A percentile compares a stretch with the other conserved stretches of the same genome.
Evolutionary conservation across 768 basidiomycete genomes (phyloP).

Genomic region (Fomitopsis pulvina): DNA sequence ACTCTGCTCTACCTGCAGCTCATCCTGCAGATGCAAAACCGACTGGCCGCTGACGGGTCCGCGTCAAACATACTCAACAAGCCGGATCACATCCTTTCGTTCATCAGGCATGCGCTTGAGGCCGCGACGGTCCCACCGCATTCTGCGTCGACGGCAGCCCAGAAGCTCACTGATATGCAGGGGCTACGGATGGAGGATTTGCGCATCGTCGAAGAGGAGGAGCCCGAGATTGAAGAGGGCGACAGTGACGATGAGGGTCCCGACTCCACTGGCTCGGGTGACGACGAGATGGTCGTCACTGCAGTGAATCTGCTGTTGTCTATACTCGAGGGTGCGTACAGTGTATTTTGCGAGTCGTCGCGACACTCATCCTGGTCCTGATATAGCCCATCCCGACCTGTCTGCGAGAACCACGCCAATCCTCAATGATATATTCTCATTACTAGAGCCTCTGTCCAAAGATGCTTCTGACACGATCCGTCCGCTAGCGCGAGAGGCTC

Average conservation of each 20-base stretch:
- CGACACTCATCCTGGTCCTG: neutral
- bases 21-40: conserved; percentile 73
- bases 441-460: conserved; percentile 52
- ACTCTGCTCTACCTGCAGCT: conserved; percentile 73
- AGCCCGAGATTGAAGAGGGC: conserved; percentile 24
- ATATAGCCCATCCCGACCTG: conserved; percentile 45
- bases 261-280: conserved; percentile 30
- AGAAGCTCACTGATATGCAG: neutral
- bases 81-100: conserved; percentile 71
- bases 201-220: conserved; percentile 30
- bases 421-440: conserved; percentile 62
- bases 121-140: conserved; percentile 23
- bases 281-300: conserved; percentile 68
- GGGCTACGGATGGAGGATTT: conserved; percentile 30
- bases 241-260: conserved; percentile 49
- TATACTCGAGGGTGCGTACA: conserved; percentile 68
- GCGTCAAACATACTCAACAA: conserved; percentile 54
- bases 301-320: conserved; percentile 78
- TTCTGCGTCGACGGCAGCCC: conserved; percentile 3
- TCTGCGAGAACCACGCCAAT: conserved; percentile 55
- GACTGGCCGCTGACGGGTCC: conserved; percentile 47
- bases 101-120: conserved; percentile 74
- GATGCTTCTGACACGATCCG: conserved; percentile 43
- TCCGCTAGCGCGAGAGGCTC: conserved; percentile 66
- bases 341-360: neutral